Conservation (phyloP, 306 rosid species). For the Gillenia trifoliata region DNA sequence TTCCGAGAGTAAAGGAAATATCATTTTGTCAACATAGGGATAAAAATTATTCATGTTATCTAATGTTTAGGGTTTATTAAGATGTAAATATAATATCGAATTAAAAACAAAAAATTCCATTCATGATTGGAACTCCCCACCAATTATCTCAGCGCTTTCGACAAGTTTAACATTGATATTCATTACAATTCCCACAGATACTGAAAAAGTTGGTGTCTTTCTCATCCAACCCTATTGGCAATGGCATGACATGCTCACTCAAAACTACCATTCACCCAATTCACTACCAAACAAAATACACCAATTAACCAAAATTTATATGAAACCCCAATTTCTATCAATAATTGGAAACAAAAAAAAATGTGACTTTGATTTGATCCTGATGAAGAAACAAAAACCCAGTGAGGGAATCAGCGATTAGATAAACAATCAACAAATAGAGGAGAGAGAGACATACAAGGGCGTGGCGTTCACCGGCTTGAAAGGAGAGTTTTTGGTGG, state of each 20-base stretch:
- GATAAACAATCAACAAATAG: background rate
- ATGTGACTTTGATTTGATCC: background rate
- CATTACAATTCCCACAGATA: background rate
- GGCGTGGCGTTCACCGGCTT: constrained; percentile 94
- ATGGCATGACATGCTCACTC: background rate
- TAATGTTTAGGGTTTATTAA: background rate
- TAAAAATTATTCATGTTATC: background rate
- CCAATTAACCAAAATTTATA: background rate
- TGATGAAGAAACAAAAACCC: background rate
- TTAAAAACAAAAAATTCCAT: background rate
- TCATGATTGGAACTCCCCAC: background rate
- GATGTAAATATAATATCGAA: background rate
- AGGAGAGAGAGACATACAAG: constrained; percentile 34
- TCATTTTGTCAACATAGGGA: background rate
- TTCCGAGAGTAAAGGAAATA: background rate
- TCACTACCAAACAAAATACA: background rate
- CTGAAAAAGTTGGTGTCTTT: background rate
- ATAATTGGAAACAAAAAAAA: background rate
- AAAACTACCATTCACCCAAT: background rate
- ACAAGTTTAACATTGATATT: background rate
- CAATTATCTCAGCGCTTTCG: background rate
- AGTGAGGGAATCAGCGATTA: background rate
- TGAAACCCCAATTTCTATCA: background rate
- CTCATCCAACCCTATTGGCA: background rate
- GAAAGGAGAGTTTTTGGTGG: constrained; percentile 85